Percentiles rank a stretch among this genome's conserved stretches.
Evolutionary conservation across 2,329 filamentous ascomycete genomes (phyloP).

Genomic region (Curvularia verruculosa): DNA sequence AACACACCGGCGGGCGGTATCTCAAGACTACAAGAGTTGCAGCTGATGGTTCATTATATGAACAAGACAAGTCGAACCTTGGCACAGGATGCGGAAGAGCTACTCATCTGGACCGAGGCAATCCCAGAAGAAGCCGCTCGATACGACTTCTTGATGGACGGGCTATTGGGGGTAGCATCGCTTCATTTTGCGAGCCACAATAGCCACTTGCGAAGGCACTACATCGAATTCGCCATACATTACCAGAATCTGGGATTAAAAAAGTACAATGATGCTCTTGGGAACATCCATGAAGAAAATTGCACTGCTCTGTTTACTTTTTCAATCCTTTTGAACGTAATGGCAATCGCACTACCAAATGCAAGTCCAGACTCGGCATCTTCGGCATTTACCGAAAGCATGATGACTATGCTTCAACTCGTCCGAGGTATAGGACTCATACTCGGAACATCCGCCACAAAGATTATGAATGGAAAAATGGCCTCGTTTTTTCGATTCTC

Average conservation of each 20-base stretch:
- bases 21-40: conserved; percentile 3
- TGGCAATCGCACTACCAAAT: conserved; percentile 14
- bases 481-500: neutral
- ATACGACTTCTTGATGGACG: conserved; percentile 17
- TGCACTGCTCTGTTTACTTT: conserved; percentile 12
- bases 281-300: conserved; percentile 9
- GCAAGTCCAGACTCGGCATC: neutral
- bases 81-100: conserved; percentile 3
- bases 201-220: conserved; percentile 7
- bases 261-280: conserved; percentile 7
- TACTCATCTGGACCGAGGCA: conserved; percentile 6
- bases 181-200: conserved; percentile 16
- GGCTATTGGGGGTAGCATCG: conserved; percentile 14
- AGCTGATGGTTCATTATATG: conserved; percentile 2
- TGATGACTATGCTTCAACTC: conserved; percentile 2
- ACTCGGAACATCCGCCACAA: neutral
- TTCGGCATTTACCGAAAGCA: neutral
- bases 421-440: neutral
- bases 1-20: neutral
- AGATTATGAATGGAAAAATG: neutral
- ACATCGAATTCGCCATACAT: conserved; percentile 12
- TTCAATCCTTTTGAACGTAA: conserved; percentile 2
- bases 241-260: conserved; percentile 6
- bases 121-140: conserved; percentile 14
- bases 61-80: conserved; percentile 6